Evolutionary conservation across 1,284 basidiomycete species (phyloP), one percentile per base, ranked within the genome.

Genomic region (Ceratobasidium sp.): DNA sequence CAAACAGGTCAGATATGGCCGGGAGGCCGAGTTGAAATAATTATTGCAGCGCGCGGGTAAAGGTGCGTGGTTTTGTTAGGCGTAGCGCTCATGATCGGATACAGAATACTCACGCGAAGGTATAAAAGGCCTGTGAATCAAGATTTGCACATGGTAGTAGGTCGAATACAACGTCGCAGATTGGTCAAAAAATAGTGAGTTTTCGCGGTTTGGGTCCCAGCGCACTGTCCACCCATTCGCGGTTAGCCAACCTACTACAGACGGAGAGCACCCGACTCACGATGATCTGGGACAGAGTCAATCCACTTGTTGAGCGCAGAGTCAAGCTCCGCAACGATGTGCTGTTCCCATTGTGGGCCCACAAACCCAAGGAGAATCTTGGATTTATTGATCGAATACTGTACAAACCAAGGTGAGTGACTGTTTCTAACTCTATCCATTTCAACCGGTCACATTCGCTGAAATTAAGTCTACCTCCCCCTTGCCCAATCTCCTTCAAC

Each of bases 51-150:
- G 82, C 82, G 73, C 82, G 82, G 66, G 79, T 79, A 76, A 82
- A 82, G 49, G 82, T 82, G 2, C 38, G 82, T 80, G 3, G 28
- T 67, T 38, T 67, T 28, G 41, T 55, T 35, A 55, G 43, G 11
- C 8, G 28, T 21, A n/a, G 21, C 8, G 30, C 7, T n/a, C 23
- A 49, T 14, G 78, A 4, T 5, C 35, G n/a, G 58, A 14, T 30
- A 46, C 11, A n/a, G 26, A 30, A 21, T 23, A 70, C 66, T 58
- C 54, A 70, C 66, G 86, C 0, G 89, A 87, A 0, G 91, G 91
- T 70, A 95, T 93, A 81, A 94, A 95, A 0, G 91, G 91, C 8
- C 93, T 86, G 78, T 95, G 93, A 52, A 94, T 88, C 49, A 91
- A 84, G 77, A 95, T 94, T 77, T 91, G 91, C 16, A 90, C 82